Base-by-base conservation (phyloP, 495 filamentous ascomycete species). In the Gamarada debralockiae region DNA sequence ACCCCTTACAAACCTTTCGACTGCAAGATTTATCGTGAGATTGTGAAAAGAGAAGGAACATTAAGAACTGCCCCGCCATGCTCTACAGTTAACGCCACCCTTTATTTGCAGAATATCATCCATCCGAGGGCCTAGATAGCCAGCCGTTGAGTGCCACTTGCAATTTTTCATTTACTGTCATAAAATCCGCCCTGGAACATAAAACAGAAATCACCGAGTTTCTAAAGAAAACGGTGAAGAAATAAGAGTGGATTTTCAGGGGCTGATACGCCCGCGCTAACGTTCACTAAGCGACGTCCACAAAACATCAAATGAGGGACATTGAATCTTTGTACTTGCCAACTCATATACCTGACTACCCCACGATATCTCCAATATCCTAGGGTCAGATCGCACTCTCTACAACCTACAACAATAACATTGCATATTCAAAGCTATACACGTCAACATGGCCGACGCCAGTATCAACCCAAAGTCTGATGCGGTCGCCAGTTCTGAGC, bases 401-500 rank as follows among this genome's bases (percentile, higher is more conserved):
- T 25, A 14, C 24, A n/a, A 47, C 24, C 18, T 8, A 43, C 22
- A 20, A 29, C 9, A 9, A 42, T 3, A 23, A 17, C 52, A 33
- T 52, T 48, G 15, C 42, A 39, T 44, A 29, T 50, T 45, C 17
- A 25, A 27, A 15, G 48, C 25, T 14, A 18, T 34, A 56, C 23
- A 47, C 48, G 29, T 36, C 33, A 61, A 52, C 12, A 66, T 66
- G 63, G 51, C 65, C n/a, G 56, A 63, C 27, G 44, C 57, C 20
- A 65, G 44, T 33, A 57, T 48, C 20, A 60, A 65, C 18, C 57
- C 62, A 25, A 62, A 54, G 43, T 17, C 37, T 12, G 56, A 62
- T 41, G 29, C 50, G 21, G 29, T 39, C 24, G 55, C 50, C 24
- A 53, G 42, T 50, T 36, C 52, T 10, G 44, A 48, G 44, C 27